A percentile compares a stretch with the other conserved stretches of the same genome.
Evolutionary conservation across 352 stramenopile species (phyloP).

Genomic region (Globisporangium spinosum): DNA sequence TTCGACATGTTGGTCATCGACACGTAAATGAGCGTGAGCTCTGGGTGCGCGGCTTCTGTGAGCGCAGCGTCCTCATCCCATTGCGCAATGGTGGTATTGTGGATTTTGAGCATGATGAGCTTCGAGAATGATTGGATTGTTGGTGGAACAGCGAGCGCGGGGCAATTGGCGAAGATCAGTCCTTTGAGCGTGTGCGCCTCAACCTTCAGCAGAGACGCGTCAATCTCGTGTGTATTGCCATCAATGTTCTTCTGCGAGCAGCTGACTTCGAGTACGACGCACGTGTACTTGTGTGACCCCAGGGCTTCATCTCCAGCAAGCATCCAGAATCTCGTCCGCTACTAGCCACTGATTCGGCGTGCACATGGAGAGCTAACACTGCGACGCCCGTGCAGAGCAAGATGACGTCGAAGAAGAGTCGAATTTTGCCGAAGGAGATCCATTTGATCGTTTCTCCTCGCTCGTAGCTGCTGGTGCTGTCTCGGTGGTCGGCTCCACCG

Average conservation of each 20-base stretch:
- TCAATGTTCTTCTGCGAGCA: background rate
- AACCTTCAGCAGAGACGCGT: background rate
- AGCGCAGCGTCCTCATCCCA: constrained; percentile 14
- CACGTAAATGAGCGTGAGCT: constrained; percentile 13
- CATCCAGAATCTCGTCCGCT: background rate
- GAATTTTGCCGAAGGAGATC: constrained; percentile 10
- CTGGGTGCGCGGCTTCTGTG: constrained; percentile 4
- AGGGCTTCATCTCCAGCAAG: constrained; percentile 11
- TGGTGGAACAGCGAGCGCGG: constrained; percentile 1
- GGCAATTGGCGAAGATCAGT: constrained; percentile 14
- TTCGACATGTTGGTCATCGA: constrained; percentile 9
- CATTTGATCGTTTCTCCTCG: background rate
- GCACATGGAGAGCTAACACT: constrained; percentile 7
- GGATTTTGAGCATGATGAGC: constrained; percentile 14
- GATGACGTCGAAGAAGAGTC: constrained; percentile 4
- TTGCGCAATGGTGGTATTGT: constrained; percentile 7
- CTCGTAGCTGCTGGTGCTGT: background rate
- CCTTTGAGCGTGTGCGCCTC: background rate
- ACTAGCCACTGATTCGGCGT: background rate
- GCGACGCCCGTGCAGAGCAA: constrained; percentile 6
- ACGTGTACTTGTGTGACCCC: constrained; percentile 4
- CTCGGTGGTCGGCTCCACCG: background rate
- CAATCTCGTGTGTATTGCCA: background rate
- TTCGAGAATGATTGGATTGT: constrained; percentile 1
- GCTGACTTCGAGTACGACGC: constrained; percentile 15